These are phyloP conservation scores for Sporothrix dimorphospora DNA, from an alignment of 2,329 filamentous ascomycete species.

Conservation along the genomic window DNA sequence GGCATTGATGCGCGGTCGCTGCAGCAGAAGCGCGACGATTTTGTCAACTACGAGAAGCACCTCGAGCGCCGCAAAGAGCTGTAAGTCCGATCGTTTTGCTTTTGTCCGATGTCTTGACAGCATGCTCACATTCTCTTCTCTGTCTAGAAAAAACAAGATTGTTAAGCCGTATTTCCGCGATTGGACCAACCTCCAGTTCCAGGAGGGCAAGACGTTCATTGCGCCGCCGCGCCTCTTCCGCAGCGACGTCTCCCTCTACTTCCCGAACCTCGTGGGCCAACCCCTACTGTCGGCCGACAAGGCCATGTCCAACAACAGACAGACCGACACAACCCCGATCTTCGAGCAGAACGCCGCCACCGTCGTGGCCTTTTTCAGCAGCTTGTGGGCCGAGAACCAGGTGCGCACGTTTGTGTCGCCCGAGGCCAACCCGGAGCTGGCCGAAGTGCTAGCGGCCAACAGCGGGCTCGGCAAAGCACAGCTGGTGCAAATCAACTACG, in stretches of 20 bases:
- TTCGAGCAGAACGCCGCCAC: slow-evolving; percentile 61
- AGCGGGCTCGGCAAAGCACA: slow-evolving; percentile 57
- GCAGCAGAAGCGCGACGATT: slow-evolving; percentile 73
- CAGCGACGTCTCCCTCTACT: slow-evolving; percentile 80
- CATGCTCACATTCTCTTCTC: not conserved
- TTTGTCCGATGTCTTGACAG: not conserved
- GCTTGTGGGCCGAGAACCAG: slow-evolving; percentile 84
- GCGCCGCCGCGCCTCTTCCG: slow-evolving; percentile 84
- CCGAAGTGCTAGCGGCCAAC: slow-evolving; percentile 59
- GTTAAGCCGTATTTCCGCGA: slow-evolving; percentile 93
- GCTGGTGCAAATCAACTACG: slow-evolving; percentile 83
- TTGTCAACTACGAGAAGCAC: slow-evolving; percentile 84
- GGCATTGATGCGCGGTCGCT: slow-evolving; percentile 71
- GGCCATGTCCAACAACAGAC: slow-evolving; percentile 55
- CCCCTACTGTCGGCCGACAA: slow-evolving; percentile 67
- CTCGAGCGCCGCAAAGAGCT: slow-evolving; percentile 74
- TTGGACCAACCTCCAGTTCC: slow-evolving; percentile 80
- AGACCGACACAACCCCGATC: slow-evolving; percentile 74
- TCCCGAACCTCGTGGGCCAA: slow-evolving; percentile 85
- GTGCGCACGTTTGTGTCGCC: slow-evolving; percentile 69
- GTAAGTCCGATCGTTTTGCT: slow-evolving; percentile 49
- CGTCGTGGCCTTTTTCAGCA: slow-evolving; percentile 80
- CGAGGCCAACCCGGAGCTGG: slow-evolving; percentile 69
- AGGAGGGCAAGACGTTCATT: slow-evolving; percentile 91
- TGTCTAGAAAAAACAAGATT: slow-evolving; percentile 69